Conservation (phyloP, 1,284 basidiomycete genomes). For the Thelephora terrestris region DNA sequence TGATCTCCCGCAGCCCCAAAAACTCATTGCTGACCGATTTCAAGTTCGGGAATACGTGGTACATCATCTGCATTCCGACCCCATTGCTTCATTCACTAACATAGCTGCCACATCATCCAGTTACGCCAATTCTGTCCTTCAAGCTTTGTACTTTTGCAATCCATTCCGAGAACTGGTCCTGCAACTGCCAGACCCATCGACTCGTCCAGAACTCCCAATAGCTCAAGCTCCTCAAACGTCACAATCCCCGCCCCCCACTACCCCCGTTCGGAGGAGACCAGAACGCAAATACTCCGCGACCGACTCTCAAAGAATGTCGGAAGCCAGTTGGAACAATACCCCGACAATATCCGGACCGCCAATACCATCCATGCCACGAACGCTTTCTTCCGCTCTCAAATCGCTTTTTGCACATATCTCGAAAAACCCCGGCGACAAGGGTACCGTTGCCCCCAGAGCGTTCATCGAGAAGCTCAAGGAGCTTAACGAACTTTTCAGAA, state of each 20-base stretch:
- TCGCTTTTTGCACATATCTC: slow-evolving; percentile 84
- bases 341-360: slow-evolving; percentile 10
- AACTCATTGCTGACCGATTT: not conserved
- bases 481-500: slow-evolving; percentile 80
- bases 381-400: slow-evolving; percentile 83
- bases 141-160: slow-evolving; percentile 86
- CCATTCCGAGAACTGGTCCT: slow-evolving; percentile 73
- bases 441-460: slow-evolving; percentile 77
- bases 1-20: not conserved
- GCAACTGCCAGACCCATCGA: slow-evolving; percentile 40
- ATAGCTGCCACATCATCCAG: slow-evolving; percentile 28
- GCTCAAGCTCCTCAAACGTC: slow-evolving; percentile 19
- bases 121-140: slow-evolving; percentile 96
- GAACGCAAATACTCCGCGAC: slow-evolving; percentile 17
- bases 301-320: slow-evolving; percentile 21
- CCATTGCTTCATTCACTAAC: not conserved
- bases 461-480: slow-evolving; percentile 88
- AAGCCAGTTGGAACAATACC: slow-evolving; percentile 17
- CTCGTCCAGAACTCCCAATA: slow-evolving; percentile 18
- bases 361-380: slow-evolving; percentile 58
- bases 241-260: slow-evolving; percentile 23
- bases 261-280: slow-evolving; percentile 20
- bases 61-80: slow-evolving; percentile 14
- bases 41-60: slow-evolving; percentile 84
- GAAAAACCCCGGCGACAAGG: slow-evolving; percentile 63